Percentiles rank a stretch among this genome's conserved stretches.
Conservation (phyloP, 306 rosid species). For the Glycine latifolia region DNA sequence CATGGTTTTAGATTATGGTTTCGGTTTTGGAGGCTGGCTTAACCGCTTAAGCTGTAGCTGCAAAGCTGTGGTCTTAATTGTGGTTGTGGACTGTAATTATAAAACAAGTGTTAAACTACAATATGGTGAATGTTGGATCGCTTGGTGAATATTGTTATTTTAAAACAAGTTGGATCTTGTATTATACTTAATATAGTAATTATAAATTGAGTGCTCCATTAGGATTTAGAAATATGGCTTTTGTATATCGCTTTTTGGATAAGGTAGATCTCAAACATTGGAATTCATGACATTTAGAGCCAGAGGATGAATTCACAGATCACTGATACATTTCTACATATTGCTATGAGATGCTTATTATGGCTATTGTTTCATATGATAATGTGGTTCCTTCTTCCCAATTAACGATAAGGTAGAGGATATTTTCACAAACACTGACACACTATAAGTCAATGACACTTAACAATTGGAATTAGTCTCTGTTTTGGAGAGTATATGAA, state of each 20-base stretch:
- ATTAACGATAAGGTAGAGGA: background rate
- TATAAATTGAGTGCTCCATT: no score
- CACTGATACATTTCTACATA: background rate
- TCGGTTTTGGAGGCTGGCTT: background rate
- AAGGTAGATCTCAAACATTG: no score
- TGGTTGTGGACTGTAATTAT: background rate
- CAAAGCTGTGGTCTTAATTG: no score
- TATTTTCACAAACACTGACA: background rate
- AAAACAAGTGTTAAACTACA: no score
- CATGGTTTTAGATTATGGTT: no score
- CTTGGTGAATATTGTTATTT: no score
- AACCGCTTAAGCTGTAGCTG: background rate
- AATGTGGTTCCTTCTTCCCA: background rate
- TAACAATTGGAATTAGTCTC: background rate
- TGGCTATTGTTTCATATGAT: background rate
- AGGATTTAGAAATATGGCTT: no score
- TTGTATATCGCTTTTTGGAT: no score
- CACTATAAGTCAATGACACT: background rate
- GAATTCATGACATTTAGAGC: slow-evolving; percentile 1
- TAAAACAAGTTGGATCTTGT: no score
- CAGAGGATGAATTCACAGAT: background rate
- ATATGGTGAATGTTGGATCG: no score
- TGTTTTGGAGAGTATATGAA: background rate
- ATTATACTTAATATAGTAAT: no score
- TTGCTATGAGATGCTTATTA: background rate